These are phyloP conservation scores for Sporothrix dimorphospora DNA, from an alignment of 2,329 filamentous ascomycete genomes.

Conservation along the genomic window DNA sequence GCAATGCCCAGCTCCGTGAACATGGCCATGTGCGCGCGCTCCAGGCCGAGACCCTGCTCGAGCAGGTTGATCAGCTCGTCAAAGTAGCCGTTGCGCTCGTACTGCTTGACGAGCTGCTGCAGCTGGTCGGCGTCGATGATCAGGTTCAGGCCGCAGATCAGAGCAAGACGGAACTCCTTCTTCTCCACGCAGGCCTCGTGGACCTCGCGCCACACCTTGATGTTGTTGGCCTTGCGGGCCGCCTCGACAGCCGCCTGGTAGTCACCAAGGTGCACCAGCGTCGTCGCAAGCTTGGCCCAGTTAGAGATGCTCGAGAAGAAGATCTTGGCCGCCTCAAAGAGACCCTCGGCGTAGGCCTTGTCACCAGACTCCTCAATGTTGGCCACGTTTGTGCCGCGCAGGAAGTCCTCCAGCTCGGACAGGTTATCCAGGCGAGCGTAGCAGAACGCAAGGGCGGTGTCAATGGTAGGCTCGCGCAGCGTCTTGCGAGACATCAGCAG, in stretches of 20 bases:
- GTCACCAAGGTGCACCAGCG: slow-evolving; percentile 92
- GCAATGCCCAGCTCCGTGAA: slow-evolving; percentile 94
- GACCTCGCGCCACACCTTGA: slow-evolving; percentile 99
- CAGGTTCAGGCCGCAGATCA: slow-evolving; percentile 97
- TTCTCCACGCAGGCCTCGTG: slow-evolving; percentile 94
- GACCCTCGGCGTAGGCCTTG: slow-evolving; percentile 93
- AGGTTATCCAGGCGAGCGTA: slow-evolving; percentile 92
- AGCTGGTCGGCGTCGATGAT: slow-evolving; percentile 98
- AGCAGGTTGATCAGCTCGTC: slow-evolving; percentile 94
- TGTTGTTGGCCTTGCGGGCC: slow-evolving; percentile 97
- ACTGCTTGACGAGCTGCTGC: slow-evolving; percentile 89
- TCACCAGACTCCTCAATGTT: slow-evolving; percentile 97
- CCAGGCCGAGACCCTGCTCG: slow-evolving; percentile 91
- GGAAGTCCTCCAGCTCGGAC: slow-evolving; percentile 91
- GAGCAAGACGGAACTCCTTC: slow-evolving; percentile 98
- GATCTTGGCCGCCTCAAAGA: slow-evolving; percentile 96
- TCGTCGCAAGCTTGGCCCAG: slow-evolving; percentile 98
- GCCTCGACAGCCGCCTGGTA: slow-evolving; percentile 98
- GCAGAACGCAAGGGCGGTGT: slow-evolving; percentile 91
- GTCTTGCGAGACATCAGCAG: slow-evolving; percentile 98
- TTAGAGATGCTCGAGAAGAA: slow-evolving; percentile 99
- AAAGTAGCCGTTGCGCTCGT: slow-evolving; percentile 96
- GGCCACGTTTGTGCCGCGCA: slow-evolving; percentile 89
- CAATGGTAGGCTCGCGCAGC: slow-evolving; percentile 87
- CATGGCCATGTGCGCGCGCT: slow-evolving; percentile 94